Conservation (phyloP, 2,329 filamentous ascomycete species). For the Penicillium crustosum region DNA sequence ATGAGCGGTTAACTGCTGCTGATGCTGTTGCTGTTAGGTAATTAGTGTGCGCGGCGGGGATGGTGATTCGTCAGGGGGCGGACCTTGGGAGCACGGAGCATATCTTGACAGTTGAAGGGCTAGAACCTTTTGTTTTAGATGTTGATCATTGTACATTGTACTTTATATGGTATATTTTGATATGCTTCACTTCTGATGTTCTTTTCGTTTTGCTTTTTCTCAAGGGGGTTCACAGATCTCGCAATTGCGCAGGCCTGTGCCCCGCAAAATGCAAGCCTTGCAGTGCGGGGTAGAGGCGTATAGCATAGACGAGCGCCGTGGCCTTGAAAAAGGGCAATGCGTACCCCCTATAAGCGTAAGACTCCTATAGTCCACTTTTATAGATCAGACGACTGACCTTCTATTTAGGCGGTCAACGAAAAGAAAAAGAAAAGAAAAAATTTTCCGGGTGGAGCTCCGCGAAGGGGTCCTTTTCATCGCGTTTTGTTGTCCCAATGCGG, state of each 20-base stretch:
- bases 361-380: background rate
- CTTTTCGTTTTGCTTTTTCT: background rate
- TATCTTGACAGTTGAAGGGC: constrained; percentile 24
- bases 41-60: constrained; percentile 24
- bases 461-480: constrained; percentile 22
- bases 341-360: background rate
- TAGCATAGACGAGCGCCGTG: constrained; percentile 1
- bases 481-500: constrained; percentile 24
- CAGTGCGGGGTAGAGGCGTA: constrained; percentile 29
- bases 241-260: constrained; percentile 15
- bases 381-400: constrained; percentile 7
- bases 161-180: background rate
- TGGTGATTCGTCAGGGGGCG: constrained; percentile 27
- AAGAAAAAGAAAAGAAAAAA: constrained; percentile 12
- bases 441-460: constrained; percentile 16
- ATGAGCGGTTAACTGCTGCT: constrained; percentile 6
- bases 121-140: constrained; percentile 12
- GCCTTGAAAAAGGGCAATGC: background rate
- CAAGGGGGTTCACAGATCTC: constrained; percentile 6
- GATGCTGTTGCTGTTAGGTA: constrained; percentile 32
- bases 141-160: constrained; percentile 2
- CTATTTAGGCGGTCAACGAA: background rate
- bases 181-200: background rate
- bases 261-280: constrained; percentile 28
- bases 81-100: constrained; percentile 24